phyloP scores from a whole-genome alignment of 768 basidiomycete genomes.

The Erythrobasidium yunnanense region DNA sequence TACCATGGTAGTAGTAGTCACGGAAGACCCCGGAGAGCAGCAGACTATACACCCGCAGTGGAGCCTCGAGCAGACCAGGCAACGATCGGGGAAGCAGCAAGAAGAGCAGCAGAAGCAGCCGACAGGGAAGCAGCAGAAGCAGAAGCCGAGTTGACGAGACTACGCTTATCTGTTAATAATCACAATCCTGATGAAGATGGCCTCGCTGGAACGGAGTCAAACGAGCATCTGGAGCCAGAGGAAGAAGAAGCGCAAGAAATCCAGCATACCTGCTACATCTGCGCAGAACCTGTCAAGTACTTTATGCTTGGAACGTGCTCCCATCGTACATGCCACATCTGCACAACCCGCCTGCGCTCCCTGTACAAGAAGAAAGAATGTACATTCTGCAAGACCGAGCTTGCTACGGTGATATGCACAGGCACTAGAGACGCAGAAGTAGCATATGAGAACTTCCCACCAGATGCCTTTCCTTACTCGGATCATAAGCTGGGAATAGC shows the following conservation, averaged over 20 bases:
- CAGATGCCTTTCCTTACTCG: conserved; percentile 33
- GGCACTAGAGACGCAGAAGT: conserved; percentile 38
- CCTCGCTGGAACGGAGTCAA: too few relatives aligned
- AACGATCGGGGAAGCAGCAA: conserved; percentile 10
- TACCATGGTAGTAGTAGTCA: too few relatives aligned
- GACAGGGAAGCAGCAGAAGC: conserved; percentile 1
- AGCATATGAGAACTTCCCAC: conserved; percentile 30
- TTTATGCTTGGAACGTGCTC: conserved; percentile 80
- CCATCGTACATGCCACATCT: conserved; percentile 90
- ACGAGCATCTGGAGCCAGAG: background rate
- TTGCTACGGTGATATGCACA: conserved; percentile 31
- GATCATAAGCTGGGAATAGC: conserved; percentile 52
- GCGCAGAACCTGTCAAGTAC: conserved; percentile 85
- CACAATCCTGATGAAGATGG: too few relatives aligned
- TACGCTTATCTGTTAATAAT: too few relatives aligned
- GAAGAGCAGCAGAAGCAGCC: background rate
- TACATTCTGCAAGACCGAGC: conserved; percentile 78
- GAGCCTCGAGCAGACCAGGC: conserved; percentile 7
- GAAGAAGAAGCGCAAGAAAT: conserved; percentile 26
- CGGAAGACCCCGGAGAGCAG: too few relatives aligned
- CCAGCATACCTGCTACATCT: conserved; percentile 63
- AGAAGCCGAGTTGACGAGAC: background rate
- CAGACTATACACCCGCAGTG: conserved; percentile 20
- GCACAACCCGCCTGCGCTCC: conserved; percentile 71
- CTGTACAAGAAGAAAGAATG: conserved; percentile 89